Evolutionary conservation across 768 basidiomycete species (phyloP).

Genomic region (Suillus subaureus): DNA sequence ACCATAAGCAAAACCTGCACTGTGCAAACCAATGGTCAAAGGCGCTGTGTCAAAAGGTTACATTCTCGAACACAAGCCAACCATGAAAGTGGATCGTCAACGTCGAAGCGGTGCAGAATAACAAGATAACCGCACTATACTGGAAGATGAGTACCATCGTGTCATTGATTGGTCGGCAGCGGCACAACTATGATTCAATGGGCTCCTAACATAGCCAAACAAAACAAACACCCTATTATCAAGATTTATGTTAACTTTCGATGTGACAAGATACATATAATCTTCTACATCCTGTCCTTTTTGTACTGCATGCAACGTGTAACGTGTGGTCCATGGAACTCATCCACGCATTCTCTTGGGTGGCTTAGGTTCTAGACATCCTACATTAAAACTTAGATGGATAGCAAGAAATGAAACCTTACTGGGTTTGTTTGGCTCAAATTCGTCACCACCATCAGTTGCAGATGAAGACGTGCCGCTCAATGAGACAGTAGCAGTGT

Average conservation of each 20-base stretch:
- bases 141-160: neutral
- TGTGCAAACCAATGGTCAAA: neutral
- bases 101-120: neutral
- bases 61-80: neutral
- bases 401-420: conserved; percentile 12
- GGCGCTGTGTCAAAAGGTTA: neutral
- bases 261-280: conserved; percentile 2
- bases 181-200: neutral
- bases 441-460: conserved; percentile 29
- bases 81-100: neutral
- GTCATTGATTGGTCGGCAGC: neutral
- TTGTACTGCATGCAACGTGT: neutral
- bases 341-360: conserved; percentile 1
- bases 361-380: neutral
- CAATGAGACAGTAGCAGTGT: conserved; percentile 32
- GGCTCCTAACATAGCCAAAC: neutral
- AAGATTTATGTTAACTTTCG: neutral
- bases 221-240: neutral
- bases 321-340: neutral
- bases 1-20: neutral
- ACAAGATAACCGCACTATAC: neutral
- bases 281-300: neutral
- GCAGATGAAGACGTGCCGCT: conserved; percentile 35
- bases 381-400: neutral
- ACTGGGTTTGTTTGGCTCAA: conserved; percentile 31